Base-by-base conservation (phyloP, 2,329 filamentous ascomycete species). In the Trichoderma afroharzianum region DNA sequence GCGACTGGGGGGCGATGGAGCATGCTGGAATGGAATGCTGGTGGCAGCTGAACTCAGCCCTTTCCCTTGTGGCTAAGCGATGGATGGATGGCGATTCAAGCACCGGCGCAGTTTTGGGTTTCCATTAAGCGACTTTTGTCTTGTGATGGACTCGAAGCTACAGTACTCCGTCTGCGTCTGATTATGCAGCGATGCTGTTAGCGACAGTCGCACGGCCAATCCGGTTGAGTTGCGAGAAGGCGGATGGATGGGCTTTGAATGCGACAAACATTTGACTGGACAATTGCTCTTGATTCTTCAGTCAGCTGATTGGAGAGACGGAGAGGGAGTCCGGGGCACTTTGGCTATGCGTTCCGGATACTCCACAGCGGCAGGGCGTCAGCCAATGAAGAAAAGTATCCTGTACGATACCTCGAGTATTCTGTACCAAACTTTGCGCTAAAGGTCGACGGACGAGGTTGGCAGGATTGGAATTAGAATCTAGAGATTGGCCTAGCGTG, bases 241-340 rank as follows among this genome's bases (percentile, higher is more conserved):
- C 24, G 12, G 26, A 30, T 47, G 36, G 36, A 43, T 43, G 39
- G 39, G 39, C 9, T 50, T 64, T 36, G 14, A 28, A 33, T 53
- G n/a, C 30, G 28, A 53, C 28, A 21, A 47, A 32, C 62, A 33
- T 33, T 64, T 64, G 62, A 58, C 32, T 58, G 33, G 64, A 43
- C 53, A 68, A 64, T 64, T 50, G 28, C 33, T 53, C n/a, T 53
- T 53, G 39, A 11, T 33, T 18, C 33, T 67, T 15, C 32, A 68
- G 64, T 68, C 63, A 67, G 63, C 63, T 67, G 63, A 67, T 67
- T 67, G 63, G 63, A 67, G 63, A 28, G 11, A 1, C 21, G 24
- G 32, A 39, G 8, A 32, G 63, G 63, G 63, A n/a, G 43, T 50
- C 9, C 43, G 43, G 43, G 43, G 43, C n/a, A 50, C 43, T 50